These are phyloP conservation scores for Acrodontium crateriforme DNA, from an alignment of 2,329 filamentous ascomycete species.

Conservation along the genomic window DNA sequence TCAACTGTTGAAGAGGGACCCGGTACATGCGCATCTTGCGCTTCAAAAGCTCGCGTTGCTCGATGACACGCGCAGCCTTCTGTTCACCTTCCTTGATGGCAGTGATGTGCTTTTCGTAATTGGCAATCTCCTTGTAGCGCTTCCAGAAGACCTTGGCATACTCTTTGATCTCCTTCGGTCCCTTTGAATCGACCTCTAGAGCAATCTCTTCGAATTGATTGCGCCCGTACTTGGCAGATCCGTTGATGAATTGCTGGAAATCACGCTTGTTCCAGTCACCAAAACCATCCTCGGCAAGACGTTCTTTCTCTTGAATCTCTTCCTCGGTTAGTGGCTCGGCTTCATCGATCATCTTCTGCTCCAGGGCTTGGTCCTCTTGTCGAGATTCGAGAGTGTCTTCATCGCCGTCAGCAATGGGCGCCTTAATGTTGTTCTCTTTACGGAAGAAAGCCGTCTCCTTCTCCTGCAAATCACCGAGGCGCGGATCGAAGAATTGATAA, in stretches of 20 bases:
- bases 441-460: conserved; percentile 91
- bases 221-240: conserved; percentile 82
- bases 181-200: conserved; percentile 83
- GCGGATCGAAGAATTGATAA: conserved; percentile 88
- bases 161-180: conserved; percentile 65
- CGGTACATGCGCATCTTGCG: conserved; percentile 96
- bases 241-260: conserved; percentile 96
- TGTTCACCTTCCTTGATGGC: conserved; percentile 90
- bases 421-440: conserved; percentile 93
- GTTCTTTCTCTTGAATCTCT: conserved; percentile 75
- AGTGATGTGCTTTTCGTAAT: conserved; percentile 77
- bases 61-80: conserved; percentile 72
- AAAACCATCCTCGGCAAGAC: conserved; percentile 72
- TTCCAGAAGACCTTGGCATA: conserved; percentile 97
- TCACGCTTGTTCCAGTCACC: conserved; percentile 92
- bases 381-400: conserved; percentile 78
- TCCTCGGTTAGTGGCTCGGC: conserved; percentile 78
- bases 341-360: conserved; percentile 87
- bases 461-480: conserved; percentile 79
- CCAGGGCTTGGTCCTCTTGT: conserved; percentile 71
- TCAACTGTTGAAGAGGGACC: conserved; percentile 93
- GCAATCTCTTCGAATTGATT: conserved; percentile 75
- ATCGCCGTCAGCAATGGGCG: conserved; percentile 73
- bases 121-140: conserved; percentile 76
- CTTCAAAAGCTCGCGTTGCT: conserved; percentile 81